Evolutionary conservation across 345 rosid genomes (phyloP), one percentile per base, ranked within the genome.

Genomic region (Citrus australasica): DNA sequence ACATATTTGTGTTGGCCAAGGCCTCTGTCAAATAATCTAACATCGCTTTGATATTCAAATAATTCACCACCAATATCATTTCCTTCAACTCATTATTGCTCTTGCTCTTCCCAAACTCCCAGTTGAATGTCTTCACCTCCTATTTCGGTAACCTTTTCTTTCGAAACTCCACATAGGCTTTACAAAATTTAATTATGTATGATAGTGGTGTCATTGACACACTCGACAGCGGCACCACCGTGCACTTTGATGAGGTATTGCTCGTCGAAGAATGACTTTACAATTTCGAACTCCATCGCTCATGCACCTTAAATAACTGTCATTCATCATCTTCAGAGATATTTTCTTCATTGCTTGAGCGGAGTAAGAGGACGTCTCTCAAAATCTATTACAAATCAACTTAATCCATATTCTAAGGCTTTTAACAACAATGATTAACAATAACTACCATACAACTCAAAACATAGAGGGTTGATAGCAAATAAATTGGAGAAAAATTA

Each of bases 61-160:
- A 88, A 35, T 86, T 82, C 0, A 81, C 86, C 1, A 79, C 89
- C 56, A 81, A 7, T 1, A 86, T 60, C 71, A 85, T 16, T 65
- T 85, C 82, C n/a, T 69, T 81, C 69, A 9, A 35, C 8, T 35
- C 8, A 35, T 82, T 82, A 42, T 80, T 59, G 30, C 55, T 62
- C 69, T 11, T 33, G 4, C 40, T 38, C 38, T 62, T 67, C 4
- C 78, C 37, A 28, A 84, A 79, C 40, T 64, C 79, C 0, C 16
- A 69, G 2, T 81, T 33, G 66, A 35, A 82, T 1, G 4, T 25
- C 38, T 35, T 35, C 38, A 5, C 38, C 38, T 6, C 38, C 16
- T 61, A 65, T 25, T 66, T 48, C n/a, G 9, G 14, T 6, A 67
- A 30, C 27, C 21, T 4, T 11, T 51, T 33, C 10, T 48, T 2